Percentiles rank a stretch among this genome's conserved stretches.
These are phyloP conservation scores for Aquilaria malaccensis DNA, from an alignment of 345 rosid genomes.

Conservation along the genomic window DNA sequence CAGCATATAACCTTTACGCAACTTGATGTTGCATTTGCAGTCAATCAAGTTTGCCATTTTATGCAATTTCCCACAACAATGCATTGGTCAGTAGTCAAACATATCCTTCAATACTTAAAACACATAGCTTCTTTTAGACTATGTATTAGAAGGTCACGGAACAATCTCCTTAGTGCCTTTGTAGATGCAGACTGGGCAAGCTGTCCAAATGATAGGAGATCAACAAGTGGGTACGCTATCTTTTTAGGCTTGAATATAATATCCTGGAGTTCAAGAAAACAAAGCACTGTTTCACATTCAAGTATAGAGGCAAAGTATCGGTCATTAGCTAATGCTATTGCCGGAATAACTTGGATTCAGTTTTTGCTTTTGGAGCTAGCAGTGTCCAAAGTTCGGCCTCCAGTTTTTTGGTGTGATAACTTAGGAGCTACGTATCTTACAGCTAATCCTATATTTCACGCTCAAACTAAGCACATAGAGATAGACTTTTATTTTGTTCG, in stretches of 20 bases:
- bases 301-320: background rate
- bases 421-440: background rate
- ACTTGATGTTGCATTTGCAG: background rate
- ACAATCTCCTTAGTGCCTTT: background rate
- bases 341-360: background rate
- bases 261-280: background rate
- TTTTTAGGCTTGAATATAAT: background rate
- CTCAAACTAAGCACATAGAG: background rate
- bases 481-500: background rate
- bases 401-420: background rate
- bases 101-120: background rate
- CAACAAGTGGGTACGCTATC: background rate
- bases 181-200: background rate
- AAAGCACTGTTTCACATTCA: background rate
- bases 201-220: background rate
- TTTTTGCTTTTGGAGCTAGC: background rate
- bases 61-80: background rate
- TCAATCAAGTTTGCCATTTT: background rate
- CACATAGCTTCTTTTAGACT: background rate
- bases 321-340: background rate
- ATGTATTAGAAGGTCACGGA: background rate
- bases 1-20: background rate
- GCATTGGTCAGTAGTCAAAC: background rate
- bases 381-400: background rate
- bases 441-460: background rate